A percentile compares a stretch with the other conserved stretches of the same genome.
phyloP scores from a whole-genome alignment of 116 monocot genomes.

The Papilionanthe hybrid region DNA sequence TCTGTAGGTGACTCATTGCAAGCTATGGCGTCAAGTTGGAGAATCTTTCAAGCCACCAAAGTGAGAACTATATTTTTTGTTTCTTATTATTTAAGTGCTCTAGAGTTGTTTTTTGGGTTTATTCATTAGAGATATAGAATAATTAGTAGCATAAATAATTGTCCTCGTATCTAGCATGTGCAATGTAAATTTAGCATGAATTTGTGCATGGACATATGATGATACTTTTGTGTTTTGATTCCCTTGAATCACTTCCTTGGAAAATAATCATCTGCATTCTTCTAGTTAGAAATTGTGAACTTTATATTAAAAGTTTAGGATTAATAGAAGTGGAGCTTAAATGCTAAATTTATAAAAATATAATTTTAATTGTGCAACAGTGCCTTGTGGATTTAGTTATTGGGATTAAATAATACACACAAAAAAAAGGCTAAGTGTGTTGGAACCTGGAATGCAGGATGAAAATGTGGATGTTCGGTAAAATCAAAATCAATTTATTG shows the following conservation, averaged over 20 bases:
- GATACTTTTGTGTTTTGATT: background rate
- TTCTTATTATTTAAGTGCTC: background rate
- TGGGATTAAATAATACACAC: background rate
- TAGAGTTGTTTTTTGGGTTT: background rate
- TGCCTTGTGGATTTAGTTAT: background rate
- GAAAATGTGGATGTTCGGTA: background rate
- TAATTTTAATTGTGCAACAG: background rate
- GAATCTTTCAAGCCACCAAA: conserved; percentile 97
- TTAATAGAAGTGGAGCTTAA: too few species aligned
- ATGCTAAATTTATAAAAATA: background rate
- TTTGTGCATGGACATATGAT: background rate
- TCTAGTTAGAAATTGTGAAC: too few species aligned
- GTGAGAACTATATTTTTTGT: conserved; percentile 29
- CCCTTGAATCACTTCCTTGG: too few species aligned
- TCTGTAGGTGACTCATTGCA: conserved; percentile 76
- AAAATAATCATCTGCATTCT: too few species aligned
- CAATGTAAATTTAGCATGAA: background rate
- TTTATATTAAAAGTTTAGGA: too few species aligned
- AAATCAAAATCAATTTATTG: background rate
- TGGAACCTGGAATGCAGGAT: background rate
- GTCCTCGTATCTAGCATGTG: background rate
- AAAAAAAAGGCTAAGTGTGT: background rate
- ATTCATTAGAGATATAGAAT: background rate
- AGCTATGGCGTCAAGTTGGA: conserved; percentile 99
- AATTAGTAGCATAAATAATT: background rate